Percentiles rank a stretch among this genome's conserved stretches.
Conservation (phyloP, 2,329 filamentous ascomycete genomes). For the Cytospora paraplurivora region DNA sequence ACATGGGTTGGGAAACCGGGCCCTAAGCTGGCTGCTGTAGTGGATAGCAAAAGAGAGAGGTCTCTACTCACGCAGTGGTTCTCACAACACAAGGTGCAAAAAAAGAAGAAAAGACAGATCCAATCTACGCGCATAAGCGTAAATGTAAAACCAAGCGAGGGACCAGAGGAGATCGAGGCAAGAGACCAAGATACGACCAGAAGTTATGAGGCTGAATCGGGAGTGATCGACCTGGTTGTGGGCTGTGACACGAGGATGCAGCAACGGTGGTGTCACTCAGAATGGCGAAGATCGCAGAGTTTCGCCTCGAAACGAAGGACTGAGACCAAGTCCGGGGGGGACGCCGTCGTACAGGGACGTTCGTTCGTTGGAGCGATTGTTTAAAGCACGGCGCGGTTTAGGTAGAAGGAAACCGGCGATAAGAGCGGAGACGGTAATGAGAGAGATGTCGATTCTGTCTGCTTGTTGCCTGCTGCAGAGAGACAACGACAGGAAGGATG, state of each 20-base stretch:
- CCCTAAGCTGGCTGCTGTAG: not conserved
- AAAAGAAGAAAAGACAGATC: conserved; percentile 8
- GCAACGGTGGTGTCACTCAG: conserved; percentile 9
- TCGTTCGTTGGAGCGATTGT: conserved; percentile 15
- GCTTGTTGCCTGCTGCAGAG: conserved; percentile 25
- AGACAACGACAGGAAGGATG: conserved; percentile 4
- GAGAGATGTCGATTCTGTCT: conserved; percentile 6
- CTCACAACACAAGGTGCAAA: conserved; percentile 11
- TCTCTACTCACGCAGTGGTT: conserved; percentile 11
- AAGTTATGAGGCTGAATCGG: not conserved
- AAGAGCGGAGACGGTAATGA: conserved; percentile 8
- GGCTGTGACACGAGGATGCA: conserved; percentile 22
- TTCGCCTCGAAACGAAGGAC: conserved; percentile 22
- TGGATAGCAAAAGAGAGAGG: not conserved
- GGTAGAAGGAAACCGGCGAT: conserved; percentile 13
- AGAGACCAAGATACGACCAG: conserved; percentile 5
- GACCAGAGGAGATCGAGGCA: conserved; percentile 15
- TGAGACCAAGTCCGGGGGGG: not conserved
- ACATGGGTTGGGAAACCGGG: not conserved
- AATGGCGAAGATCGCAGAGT: conserved; percentile 14
- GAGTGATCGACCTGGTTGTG: conserved; percentile 16
- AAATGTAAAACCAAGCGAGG: conserved; percentile 8
- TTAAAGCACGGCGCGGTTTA: conserved; percentile 14
- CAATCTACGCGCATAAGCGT: conserved; percentile 12
- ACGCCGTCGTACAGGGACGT: conserved; percentile 21